Evolutionary conservation across 176 grass and related monocot species (phyloP), one percentile per base, ranked within the genome.

Genomic region (Ensete ventricosum): DNA sequence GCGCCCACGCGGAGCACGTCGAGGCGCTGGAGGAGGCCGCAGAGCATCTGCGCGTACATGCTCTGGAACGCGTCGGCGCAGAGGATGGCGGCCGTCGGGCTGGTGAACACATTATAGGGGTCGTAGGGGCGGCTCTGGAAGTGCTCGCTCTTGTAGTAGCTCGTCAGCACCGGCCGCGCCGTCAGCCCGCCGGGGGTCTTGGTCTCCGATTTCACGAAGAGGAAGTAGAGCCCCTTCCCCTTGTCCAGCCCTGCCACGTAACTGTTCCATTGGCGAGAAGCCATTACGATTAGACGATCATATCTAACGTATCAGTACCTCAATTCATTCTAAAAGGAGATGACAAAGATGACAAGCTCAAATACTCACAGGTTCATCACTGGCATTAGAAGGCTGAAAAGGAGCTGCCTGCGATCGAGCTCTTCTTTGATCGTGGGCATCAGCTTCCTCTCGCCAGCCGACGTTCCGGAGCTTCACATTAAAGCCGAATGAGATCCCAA

Each of bases 11-110:
- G 94, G n/a, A 98, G 86, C 50, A 98, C 90, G 57, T 93, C 85
- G 80, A 66, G 78, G 75, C 94, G 90, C 80, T 93, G 90, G 82
- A 81, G 84, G 7, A 98, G 88, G 51, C 94, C 90, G 82, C 94
- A 98, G 62, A 93, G 23, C 94, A 93, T 98, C 88, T 98, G 94
- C n/a, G 84, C 88, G 43, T 98, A 98, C 94, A 98, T 93, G 88
- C 94, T 93, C 84, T 98, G 90, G 85, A 93, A 98, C 17, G 90
- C 83, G 88, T 98, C 94, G 11, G 88, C 81, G 80, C 90, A 98
- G 48, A 98, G 83, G 85, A 98, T 93, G 64, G 94, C 86, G 59
- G 88, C 84, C 48, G 84, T 98, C 1, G 94, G 94, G 84, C 88
- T 91, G 3, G 94, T 98, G 86, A 91, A 91, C 71, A 93, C 92